Base-by-base conservation (phyloP, 2,329 filamentous ascomycete genomes). In the Aphanocladium album region DNA sequence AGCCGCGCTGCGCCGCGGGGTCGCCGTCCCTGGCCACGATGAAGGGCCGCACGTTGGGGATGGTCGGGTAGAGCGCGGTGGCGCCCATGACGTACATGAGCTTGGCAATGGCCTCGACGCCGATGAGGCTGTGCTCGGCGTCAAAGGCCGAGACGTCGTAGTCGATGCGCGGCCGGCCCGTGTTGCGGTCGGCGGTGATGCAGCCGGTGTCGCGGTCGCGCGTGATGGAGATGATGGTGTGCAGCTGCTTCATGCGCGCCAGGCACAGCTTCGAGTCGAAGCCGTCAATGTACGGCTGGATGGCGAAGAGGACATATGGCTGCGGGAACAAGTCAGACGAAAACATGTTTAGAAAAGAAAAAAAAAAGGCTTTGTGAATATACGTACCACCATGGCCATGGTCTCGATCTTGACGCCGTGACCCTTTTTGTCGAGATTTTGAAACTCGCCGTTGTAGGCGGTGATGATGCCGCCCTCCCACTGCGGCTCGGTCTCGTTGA, bases 321-420 rank as follows among this genome's bases (percentile, higher is more conserved):
- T 46, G 5, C 14, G 7, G 8, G 27, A 17, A n/a, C n/a, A 16
- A 56, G 54, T 68, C 46, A 66, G 59, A 14, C 27, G 39, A n/a
- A 16, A 14, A 23, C 7, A 9, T 7, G 25, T 6, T 17, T 43
- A 19, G 5, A 30, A 37, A 7, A 2, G 23, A 9, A n/a, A n/a
- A n/a, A n/a, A n/a, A n/a, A n/a, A n/a, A n/a, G n/a, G n/a, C n/a
- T n/a, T n/a, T n/a, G 11, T 43, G n/a, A 12, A 14, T 47, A 3
- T 45, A 70, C 80, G 68, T 69, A 83, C 81, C 60, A 86, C 66
- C 89, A 95, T 93, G 67, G 83, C 83, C 1, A 84, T 84, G 11
- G 86, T 80, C 77, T 97, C 92, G 30, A 97, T 78, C 72, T 96
- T 96, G 53, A 82, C 81, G 43, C 93, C 93, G 67, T 97, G 91